A percentile compares a stretch with the other conserved stretches of the same genome.
These are phyloP conservation scores for Heritiera littoralis DNA, from an alignment of 345 rosid genomes.

Conservation along the genomic window DNA sequence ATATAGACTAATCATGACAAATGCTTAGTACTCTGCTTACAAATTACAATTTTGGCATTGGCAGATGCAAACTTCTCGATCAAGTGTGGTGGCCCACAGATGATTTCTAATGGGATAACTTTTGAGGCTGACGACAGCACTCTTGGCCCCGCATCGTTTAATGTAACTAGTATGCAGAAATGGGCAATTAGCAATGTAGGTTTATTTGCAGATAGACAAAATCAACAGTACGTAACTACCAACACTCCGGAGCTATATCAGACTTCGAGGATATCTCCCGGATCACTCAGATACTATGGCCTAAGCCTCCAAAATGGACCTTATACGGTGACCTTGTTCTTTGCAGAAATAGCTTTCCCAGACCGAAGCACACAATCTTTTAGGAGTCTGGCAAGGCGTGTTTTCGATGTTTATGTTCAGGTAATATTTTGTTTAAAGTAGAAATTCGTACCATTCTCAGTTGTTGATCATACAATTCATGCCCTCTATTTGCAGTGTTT, in stretches of 20 bases:
- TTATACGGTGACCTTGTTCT: slow-evolving; percentile 41
- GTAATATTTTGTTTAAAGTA: neutral
- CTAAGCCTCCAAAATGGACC: slow-evolving; percentile 30
- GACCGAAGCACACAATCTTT: slow-evolving; percentile 37
- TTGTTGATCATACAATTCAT: neutral
- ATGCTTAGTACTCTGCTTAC: neutral
- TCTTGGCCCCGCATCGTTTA: neutral
- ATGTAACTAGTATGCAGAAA: slow-evolving; percentile 37
- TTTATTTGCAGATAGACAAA: slow-evolving; percentile 40
- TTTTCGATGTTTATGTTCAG: slow-evolving; percentile 17
- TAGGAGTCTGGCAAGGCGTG: slow-evolving; percentile 49
- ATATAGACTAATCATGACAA: neutral
- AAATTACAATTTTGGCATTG: neutral
- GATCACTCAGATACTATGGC: slow-evolving; percentile 50
- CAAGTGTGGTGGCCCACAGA: slow-evolving; percentile 36
- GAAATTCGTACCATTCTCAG: neutral
- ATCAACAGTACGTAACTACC: slow-evolving; percentile 37
- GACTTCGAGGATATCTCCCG: slow-evolving; percentile 38
- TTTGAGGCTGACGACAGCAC: slow-evolving; percentile 41
- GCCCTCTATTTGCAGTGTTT: neutral
- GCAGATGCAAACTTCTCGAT: slow-evolving; percentile 37
- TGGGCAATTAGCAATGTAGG: slow-evolving; percentile 67
- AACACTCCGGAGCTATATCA: slow-evolving; percentile 44
- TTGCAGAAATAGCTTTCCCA: slow-evolving; percentile 49
- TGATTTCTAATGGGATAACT: slow-evolving; percentile 30